Evolutionary conservation across 192 early-diverging fungal species (phyloP).

Genomic region (Backusella morwellensis): DNA sequence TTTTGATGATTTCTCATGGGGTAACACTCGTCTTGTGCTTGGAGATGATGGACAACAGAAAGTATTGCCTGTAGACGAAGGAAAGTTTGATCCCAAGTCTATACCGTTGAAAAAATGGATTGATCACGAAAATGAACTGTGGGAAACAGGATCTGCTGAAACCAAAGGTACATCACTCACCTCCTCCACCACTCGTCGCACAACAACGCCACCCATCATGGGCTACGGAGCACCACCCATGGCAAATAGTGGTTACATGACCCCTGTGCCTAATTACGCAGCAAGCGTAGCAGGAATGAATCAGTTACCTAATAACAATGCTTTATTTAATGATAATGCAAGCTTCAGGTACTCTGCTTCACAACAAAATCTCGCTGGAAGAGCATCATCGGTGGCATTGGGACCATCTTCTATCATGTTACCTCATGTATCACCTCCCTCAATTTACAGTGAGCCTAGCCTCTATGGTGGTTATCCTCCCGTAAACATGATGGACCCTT

Average conservation of each 20-base stretch:
- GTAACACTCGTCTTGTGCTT: slow-evolving; percentile 88
- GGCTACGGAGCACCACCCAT: not conserved
- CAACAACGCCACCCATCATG: not conserved
- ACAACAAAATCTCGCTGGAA: slow-evolving; percentile 7
- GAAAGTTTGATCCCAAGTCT: slow-evolving; percentile 66
- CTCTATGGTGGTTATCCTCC: slow-evolving; percentile 6
- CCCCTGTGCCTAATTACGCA: slow-evolving; percentile 6
- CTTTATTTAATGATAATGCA: slow-evolving; percentile 10
- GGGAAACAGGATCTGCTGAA: slow-evolving; percentile 54
- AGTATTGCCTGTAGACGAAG: slow-evolving; percentile 61
- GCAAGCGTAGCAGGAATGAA: slow-evolving; percentile 9
- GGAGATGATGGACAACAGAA: slow-evolving; percentile 78
- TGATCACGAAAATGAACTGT: slow-evolving; percentile 74
- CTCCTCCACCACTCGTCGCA: slow-evolving; percentile 13
- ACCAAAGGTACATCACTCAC: slow-evolving; percentile 47
- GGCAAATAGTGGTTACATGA: not conserved
- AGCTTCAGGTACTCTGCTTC: slow-evolving; percentile 5
- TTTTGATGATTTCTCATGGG: slow-evolving; percentile 99
- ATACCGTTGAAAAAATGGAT: slow-evolving; percentile 78
- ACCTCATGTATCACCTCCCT: slow-evolving; percentile 8
- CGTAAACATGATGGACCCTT: slow-evolving; percentile 9
- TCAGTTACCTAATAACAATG: not conserved
- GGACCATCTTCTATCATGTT: not conserved
- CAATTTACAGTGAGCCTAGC: slow-evolving; percentile 12
- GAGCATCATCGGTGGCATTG: slow-evolving; percentile 10